phyloP scores from a whole-genome alignment of 176 grass and related monocot genomes.

The Thinopyrum elongatum region DNA sequence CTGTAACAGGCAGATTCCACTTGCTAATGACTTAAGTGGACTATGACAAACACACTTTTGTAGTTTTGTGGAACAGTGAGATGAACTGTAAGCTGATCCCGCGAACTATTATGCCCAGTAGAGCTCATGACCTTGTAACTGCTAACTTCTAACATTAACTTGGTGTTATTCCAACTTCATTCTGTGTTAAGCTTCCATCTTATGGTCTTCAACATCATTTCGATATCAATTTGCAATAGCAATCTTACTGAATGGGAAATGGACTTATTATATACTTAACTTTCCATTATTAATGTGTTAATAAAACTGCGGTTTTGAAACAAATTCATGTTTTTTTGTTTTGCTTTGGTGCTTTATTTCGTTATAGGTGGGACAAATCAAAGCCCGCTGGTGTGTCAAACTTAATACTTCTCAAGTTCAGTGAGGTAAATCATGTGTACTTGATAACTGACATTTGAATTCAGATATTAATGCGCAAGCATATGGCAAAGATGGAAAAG shows the following conservation, averaged over 20 bases:
- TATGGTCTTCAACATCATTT: neutral
- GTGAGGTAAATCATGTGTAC: slow-evolving; percentile 44
- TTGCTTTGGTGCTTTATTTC: slow-evolving; percentile 20
- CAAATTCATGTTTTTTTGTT: neutral
- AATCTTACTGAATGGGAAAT: neutral
- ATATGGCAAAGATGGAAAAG: neutral
- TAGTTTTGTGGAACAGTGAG: neutral
- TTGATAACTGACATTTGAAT: neutral
- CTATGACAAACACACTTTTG: neutral
- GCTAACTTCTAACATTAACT: neutral
- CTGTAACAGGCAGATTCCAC: neutral
- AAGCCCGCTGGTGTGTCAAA: slow-evolving; percentile 80
- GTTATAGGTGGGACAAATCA: slow-evolving; percentile 87
- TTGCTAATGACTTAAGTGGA: neutral
- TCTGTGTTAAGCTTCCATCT: neutral
- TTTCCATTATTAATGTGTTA: slow-evolving; percentile 1
- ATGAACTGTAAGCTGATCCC: neutral
- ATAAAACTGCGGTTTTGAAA: neutral
- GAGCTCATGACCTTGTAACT: neutral
- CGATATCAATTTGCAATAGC: neutral
- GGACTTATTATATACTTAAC: neutral
- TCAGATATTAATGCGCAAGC: neutral
- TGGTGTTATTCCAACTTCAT: neutral
- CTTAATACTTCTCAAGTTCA: slow-evolving; percentile 92
- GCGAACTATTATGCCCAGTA: neutral